phyloP scores from a whole-genome alignment of 2,329 filamentous ascomycete species.

The Fusarium transvaalense region DNA sequence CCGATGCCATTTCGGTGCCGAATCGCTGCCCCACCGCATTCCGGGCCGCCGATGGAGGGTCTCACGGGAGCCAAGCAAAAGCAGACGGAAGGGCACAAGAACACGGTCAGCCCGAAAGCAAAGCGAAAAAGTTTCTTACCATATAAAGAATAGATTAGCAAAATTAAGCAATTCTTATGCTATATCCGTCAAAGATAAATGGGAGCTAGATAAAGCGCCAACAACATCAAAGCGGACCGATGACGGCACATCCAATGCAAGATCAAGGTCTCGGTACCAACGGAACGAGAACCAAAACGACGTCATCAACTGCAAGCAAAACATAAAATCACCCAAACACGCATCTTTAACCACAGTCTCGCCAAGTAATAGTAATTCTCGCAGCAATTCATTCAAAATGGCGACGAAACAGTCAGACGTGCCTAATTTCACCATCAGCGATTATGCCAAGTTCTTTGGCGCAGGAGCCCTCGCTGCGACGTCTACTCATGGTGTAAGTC shows the following conservation, averaged over 20 bases:
- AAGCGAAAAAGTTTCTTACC: neutral
- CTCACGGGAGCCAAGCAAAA: conserved; percentile 17
- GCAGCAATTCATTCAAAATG: conserved; percentile 31
- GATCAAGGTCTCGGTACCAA: conserved; percentile 33
- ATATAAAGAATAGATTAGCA: neutral
- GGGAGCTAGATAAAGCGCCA: conserved; percentile 14
- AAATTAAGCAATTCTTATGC: neutral
- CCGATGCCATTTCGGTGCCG: conserved; percentile 20
- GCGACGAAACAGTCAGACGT: conserved; percentile 49
- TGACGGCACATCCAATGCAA: conserved; percentile 26
- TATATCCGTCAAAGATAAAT: neutral
- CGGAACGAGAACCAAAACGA: conserved; percentile 20
- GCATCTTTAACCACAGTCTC: neutral
- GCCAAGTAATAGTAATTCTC: conserved; percentile 12
- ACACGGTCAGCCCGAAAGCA: conserved; percentile 7
- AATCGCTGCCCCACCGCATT: conserved; percentile 9
- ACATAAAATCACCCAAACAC: conserved; percentile 33
- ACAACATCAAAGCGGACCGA: conserved; percentile 33
- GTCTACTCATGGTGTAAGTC: conserved; percentile 62
- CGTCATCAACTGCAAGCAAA: conserved; percentile 29
- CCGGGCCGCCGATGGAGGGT: conserved; percentile 19
- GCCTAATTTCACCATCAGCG: conserved; percentile 57
- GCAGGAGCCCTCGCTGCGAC: conserved; percentile 66
- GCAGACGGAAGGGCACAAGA: neutral
- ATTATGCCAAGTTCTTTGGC: conserved; percentile 67